Conservation (phyloP, 2,329 filamentous ascomycete species). For the Pseudophaeomoniella oleicola region DNA sequence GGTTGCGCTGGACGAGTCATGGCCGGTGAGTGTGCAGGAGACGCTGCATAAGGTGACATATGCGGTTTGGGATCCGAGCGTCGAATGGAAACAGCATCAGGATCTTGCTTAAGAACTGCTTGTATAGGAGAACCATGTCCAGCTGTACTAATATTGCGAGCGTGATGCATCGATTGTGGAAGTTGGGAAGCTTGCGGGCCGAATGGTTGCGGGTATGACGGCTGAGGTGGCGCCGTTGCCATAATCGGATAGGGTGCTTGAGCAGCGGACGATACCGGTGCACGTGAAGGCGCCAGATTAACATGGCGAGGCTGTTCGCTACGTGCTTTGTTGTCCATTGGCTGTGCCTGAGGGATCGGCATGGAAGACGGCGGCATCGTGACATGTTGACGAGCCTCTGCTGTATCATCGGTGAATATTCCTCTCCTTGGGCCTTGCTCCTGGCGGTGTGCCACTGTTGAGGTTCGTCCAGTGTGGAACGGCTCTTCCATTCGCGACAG, state of each 20-base stretch:
- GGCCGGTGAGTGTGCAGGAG: conserved; percentile 12
- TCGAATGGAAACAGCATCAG: conserved; percentile 19
- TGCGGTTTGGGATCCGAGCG: conserved; percentile 9
- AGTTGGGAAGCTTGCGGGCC: conserved; percentile 7
- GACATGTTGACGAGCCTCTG: conserved; percentile 11
- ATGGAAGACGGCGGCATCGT: conserved; percentile 3
- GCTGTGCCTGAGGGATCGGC: conserved; percentile 1
- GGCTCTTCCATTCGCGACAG: conserved; percentile 15
- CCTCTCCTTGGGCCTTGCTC: conserved; percentile 26
- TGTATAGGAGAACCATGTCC: conserved; percentile 20
- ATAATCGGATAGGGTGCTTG: neutral
- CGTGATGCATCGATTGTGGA: conserved; percentile 17
- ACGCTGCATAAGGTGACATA: conserved; percentile 4
- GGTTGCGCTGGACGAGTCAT: conserved; percentile 16
- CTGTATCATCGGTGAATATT: conserved; percentile 27
- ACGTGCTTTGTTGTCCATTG: conserved; percentile 2
- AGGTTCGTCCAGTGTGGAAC: conserved; percentile 17
- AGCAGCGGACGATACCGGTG: conserved; percentile 7
- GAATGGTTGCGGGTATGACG: conserved; percentile 17
- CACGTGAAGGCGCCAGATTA: conserved; percentile 12
- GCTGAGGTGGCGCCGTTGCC: conserved; percentile 9
- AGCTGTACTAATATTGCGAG: conserved; percentile 20
- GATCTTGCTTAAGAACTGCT: conserved; percentile 15
- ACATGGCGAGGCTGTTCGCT: conserved; percentile 7
- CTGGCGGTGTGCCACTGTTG: conserved; percentile 17